Base-by-base conservation (phyloP, 2,329 filamentous ascomycete genomes). In the Simplicillium sp. region DNA sequence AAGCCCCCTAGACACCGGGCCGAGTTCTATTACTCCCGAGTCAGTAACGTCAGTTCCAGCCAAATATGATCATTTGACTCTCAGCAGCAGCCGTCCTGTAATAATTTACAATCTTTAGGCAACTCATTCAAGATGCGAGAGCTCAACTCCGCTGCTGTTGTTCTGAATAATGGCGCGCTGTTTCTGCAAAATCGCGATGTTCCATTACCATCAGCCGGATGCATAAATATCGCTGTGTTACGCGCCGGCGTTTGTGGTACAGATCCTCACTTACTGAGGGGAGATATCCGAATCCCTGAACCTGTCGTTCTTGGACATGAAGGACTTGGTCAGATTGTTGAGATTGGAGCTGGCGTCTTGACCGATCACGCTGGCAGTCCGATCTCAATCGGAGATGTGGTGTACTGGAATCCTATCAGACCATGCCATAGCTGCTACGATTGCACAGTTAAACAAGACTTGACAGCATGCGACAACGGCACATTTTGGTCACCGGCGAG, bases 381-480 rank as follows among this genome's bases (percentile, higher is more conserved):
- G 13, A 31, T 39, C n/a, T 25, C 20, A 7, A 13, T 39, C 2
- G 37, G 37, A 4, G 37, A 39, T 31, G 29, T 33, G 6, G 37
- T 39, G 13, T 39, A 39, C 28, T 39, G 37, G 37, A 39, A 39
- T 18, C 37, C 37, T 15, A 39, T 39, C 37, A 31, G 37, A 15
- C 37, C 37, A 3, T 39, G 37, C 37, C n/a, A 39, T 16, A 15
- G 28, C 3, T 39, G 37, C 28, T 39, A 39, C 37, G 37, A 39
- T 12, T 39, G 37, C 37, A 39, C 37, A 4, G 18, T 39, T 13
- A 39, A 14, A 4, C n/a, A 31, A 11, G 37, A 39, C 28, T 16
- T 39, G 14, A 39, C 37, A 2, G 37, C 37, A 12, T 39, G 37
- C 11, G 29, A 31, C 13, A 39, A 34, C 4, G 37, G 37, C 3